Conservation (phyloP, 345 rosid species). For the Corymbia maculata region DNA sequence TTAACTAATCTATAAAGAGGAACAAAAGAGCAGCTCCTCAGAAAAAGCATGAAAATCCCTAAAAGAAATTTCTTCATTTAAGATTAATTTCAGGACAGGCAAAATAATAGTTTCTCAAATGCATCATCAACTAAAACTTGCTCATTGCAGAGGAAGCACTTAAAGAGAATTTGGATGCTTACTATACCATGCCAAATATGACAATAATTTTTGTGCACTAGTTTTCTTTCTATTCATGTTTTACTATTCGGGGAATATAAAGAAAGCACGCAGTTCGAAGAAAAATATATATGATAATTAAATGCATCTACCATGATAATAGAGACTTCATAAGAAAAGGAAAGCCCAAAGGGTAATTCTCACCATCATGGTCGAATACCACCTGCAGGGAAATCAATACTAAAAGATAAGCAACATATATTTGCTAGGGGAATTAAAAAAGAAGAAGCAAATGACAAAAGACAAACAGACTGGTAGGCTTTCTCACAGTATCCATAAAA, state of each 20-base stretch:
- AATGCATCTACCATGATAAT: neutral
- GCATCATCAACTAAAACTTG: neutral
- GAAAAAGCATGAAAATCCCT: neutral
- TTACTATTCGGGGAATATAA: neutral
- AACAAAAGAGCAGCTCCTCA: neutral
- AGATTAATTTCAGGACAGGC: neutral
- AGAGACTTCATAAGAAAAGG: neutral
- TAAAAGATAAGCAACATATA: constrained; percentile 7
- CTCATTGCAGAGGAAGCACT: neutral
- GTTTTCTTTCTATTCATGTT: neutral
- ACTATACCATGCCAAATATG: neutral
- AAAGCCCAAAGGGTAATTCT: constrained; percentile 5
- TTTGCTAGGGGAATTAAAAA: neutral
- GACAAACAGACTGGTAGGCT: neutral
- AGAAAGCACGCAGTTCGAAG: neutral
- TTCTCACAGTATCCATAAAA: neutral
- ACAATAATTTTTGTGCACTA: neutral
- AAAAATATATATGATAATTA: neutral
- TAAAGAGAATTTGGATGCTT: neutral
- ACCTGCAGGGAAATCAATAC: constrained; percentile 49
- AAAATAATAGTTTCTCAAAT: neutral
- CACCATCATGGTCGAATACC: constrained; percentile 98
- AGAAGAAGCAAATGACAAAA: neutral
- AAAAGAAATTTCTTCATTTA: neutral
- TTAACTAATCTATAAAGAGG: neutral